Evolutionary conservation across 768 basidiomycete genomes (phyloP), one percentile per base, ranked within the genome.

Genomic region (Rhizopogon roseolus): DNA sequence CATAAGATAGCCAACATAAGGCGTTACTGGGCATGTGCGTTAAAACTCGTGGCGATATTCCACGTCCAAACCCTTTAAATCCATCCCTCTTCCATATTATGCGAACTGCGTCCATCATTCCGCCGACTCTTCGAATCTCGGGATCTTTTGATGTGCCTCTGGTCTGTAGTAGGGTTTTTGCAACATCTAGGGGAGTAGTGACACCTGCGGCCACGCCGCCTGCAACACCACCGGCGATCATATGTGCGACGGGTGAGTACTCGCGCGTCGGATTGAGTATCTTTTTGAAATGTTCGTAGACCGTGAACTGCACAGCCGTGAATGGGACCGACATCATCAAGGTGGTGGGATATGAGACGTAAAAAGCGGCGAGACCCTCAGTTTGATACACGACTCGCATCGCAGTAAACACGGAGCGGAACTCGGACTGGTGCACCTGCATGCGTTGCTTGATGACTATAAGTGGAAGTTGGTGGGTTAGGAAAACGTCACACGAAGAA

Each of bases 401-500:
- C 61, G 93, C 94, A n/a, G 83, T 81, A 59, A 86, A 73, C 41
- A 95, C 91, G 37, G 90, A 92, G 42, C 87, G 87, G 71, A 93
- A 94, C 68, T 88, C 78, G 4, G 97, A 98, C 65, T 90, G 84
- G 73, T 95, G 94, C 53, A 98, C 78, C 72, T 99, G 97, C 97
- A 99, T 98, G 49, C 97, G 85, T 76, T 99, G 97, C 73, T 99
- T 99, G 76, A 99, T 92, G 62, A 99, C 96, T 98, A 68, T 49
- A 60, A 56, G 59, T n/a, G 61, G 54, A 28, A 25, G 53, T 50
- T 41, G 50, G 57, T 56, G 52, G 56, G 57, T 54, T 46, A 49
- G 34, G 39, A 38, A 38, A 49, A 37, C 40, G 43, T 46, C 32
- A 32, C 42, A 42, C 37, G 10, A 40, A 48, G 22, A 43, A 40